Base-by-base conservation (phyloP, 768 basidiomycete genomes). In the Agrocybe pediades region DNA sequence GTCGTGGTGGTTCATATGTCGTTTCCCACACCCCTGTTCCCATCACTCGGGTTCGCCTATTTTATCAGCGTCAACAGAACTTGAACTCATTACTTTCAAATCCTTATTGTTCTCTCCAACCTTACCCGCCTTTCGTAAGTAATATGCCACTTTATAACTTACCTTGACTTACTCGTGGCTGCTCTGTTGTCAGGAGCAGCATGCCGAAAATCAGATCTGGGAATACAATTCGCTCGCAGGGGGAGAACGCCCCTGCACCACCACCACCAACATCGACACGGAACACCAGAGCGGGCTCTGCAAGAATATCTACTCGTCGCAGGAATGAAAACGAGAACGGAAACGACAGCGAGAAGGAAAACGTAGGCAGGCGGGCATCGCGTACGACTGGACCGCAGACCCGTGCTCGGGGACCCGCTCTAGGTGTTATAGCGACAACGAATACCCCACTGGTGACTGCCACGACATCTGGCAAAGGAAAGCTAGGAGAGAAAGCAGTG, bases 251-350 rank as follows among this genome's bases (percentile, higher is more conserved):
- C n/a, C 30, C 40, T 47, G 25, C 39, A 70, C 68, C 67, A 67
- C 69, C 26, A 64, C 60, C 36, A 70, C 69, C 20, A 59, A 64
- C 25, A 70, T 68, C 54, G 46, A 68, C 8, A 58, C 67, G 67
- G 67, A 59, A 62, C 30, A 53, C 66, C 23, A 63, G 66, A 16
- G 56, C 53, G 27, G 43, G 56, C 11, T 49, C 60, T 2, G 43
- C 30, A 7, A 40, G 45, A 2, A 55, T 41, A 26, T 53, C 60
- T 25, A 47, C 58, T 24, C 53, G 53, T 19, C 54, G 50, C n/a
- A 46, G 58, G 9, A 58, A 54, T 27, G 53, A 62, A 19, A 62
- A 64, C 49, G 57, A 59, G 48, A 51, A 57, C 24, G 47, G 27
- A n/a, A 21, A 58, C 25, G 54, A 58, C 17, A 54, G 55, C 57